A percentile compares a stretch with the other conserved stretches of the same genome.
phyloP scores from a whole-genome alignment of 225 moss, liverwort and hornwort genomes.

The Lunularia cruciata region DNA sequence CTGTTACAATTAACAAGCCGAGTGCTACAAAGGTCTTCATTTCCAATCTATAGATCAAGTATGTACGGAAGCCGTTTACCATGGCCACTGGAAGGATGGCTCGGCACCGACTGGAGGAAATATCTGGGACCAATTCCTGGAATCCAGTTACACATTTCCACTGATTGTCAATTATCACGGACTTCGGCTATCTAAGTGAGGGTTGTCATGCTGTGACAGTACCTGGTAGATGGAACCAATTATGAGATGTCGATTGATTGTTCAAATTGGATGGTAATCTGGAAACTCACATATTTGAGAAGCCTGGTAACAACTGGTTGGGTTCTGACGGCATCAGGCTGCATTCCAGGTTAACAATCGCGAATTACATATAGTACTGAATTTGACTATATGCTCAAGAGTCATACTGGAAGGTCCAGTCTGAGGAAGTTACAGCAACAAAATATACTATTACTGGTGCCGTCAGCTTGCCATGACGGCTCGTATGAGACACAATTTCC shows the following conservation, averaged over 20 bases:
- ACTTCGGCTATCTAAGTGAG: too few relatives aligned
- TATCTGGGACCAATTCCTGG: constrained; percentile 36
- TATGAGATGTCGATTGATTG: background rate
- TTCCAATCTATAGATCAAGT: background rate
- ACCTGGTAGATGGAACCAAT: background rate
- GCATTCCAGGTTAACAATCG: background rate
- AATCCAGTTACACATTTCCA: background rate
- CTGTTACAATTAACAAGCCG: too few relatives aligned
- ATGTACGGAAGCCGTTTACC: background rate
- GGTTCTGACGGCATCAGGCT: background rate
- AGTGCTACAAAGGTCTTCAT: too few relatives aligned
- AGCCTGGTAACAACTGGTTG: constrained; percentile 1
- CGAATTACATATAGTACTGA: too few relatives aligned
- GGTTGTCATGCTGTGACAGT: background rate
- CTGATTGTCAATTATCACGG: too few relatives aligned
- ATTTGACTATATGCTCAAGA: too few relatives aligned
- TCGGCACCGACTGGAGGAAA: constrained; percentile 22
- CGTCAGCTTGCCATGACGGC: too few relatives aligned
- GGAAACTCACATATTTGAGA: constrained; percentile 4
- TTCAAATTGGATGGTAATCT: background rate
- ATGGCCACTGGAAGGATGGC: background rate
- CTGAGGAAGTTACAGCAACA: too few relatives aligned
- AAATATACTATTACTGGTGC: too few relatives aligned
- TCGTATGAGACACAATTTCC: too few relatives aligned
- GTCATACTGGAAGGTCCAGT: too few relatives aligned